phyloP scores from a whole-genome alignment of 129 eudicot genomes.

The Saussurea involucrata region DNA sequence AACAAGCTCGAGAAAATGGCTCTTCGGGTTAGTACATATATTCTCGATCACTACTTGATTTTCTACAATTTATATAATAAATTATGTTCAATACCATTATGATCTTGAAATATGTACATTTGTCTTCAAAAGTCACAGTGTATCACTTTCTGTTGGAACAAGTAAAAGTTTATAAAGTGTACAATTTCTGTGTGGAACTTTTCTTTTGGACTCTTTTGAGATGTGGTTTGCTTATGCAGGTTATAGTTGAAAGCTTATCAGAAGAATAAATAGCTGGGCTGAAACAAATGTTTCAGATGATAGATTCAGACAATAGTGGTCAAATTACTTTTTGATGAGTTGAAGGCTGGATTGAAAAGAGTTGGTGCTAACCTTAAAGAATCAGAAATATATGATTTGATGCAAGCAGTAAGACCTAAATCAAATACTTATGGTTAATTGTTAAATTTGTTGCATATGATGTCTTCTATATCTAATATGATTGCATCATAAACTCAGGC shows the following conservation, averaged over 20 bases:
- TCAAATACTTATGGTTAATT: background rate
- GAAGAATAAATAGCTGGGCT: conserved; percentile 75
- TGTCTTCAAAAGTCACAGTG: conserved; percentile 15
- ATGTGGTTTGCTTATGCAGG: conserved; percentile 31
- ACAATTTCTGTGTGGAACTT: too few relatives aligned
- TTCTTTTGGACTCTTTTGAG: background rate
- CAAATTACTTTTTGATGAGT: conserved; percentile 64
- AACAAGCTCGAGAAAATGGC: conserved; percentile 44
- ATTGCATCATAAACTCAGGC: conserved; percentile 35
- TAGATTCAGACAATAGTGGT: conserved; percentile 63
- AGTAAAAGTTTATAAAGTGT: too few relatives aligned
- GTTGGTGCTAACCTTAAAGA: too few relatives aligned
- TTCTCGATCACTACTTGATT: background rate
- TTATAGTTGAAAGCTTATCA: conserved; percentile 57
- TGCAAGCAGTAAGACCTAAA: conserved; percentile 60
- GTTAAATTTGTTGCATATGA: background rate
- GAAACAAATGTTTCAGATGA: conserved; percentile 71
- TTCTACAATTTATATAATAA: too few relatives aligned
- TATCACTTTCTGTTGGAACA: background rate
- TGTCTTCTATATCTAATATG: background rate
- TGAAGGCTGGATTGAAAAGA: too few relatives aligned
- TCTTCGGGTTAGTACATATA: conserved; percentile 33
- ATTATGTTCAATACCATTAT: too few relatives aligned
- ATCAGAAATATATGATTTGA: conserved; percentile 63
- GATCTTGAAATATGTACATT: too few relatives aligned